phyloP scores from a whole-genome alignment of 441 rosid species.

The Erodium texanum region DNA sequence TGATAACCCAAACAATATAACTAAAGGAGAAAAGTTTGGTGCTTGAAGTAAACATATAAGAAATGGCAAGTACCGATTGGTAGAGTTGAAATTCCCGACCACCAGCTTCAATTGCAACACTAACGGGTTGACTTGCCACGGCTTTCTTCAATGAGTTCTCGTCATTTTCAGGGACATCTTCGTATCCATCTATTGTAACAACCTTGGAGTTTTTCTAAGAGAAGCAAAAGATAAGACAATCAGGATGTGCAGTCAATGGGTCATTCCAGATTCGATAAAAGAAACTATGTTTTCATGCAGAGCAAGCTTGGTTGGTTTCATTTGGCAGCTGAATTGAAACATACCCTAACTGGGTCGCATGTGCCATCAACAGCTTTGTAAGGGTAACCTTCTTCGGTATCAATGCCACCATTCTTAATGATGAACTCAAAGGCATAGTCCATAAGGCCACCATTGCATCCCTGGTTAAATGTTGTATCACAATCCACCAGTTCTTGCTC shows the following conservation, averaged over 20 bases:
- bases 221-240: neutral
- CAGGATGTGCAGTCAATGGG: constrained; percentile 13
- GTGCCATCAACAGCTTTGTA: constrained; percentile 32
- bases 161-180: constrained; percentile 41
- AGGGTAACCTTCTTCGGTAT: constrained; percentile 52
- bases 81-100: constrained; percentile 53
- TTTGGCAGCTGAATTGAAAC: neutral
- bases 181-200: constrained; percentile 61
- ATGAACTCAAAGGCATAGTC: constrained; percentile 49
- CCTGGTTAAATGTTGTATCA: constrained; percentile 41
- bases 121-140: constrained; percentile 55
- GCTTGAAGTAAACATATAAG: too few species aligned
- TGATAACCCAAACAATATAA: too few species aligned
- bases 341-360: constrained; percentile 37
- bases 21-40: neutral
- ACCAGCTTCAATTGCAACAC: constrained; percentile 69
- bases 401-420: constrained; percentile 49
- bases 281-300: constrained; percentile 10
- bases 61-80: constrained; percentile 33
- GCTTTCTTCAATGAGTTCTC: constrained; percentile 51
- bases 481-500: constrained; percentile 68
- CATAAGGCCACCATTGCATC: constrained; percentile 39
- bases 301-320: neutral
- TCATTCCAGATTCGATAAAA: neutral
- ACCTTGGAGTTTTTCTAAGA: constrained; percentile 41